Evolutionary conservation across 2,329 filamentous ascomycete genomes (phyloP), one percentile per base, ranked within the genome.

Genomic region (Xenoacremonium recifei): DNA sequence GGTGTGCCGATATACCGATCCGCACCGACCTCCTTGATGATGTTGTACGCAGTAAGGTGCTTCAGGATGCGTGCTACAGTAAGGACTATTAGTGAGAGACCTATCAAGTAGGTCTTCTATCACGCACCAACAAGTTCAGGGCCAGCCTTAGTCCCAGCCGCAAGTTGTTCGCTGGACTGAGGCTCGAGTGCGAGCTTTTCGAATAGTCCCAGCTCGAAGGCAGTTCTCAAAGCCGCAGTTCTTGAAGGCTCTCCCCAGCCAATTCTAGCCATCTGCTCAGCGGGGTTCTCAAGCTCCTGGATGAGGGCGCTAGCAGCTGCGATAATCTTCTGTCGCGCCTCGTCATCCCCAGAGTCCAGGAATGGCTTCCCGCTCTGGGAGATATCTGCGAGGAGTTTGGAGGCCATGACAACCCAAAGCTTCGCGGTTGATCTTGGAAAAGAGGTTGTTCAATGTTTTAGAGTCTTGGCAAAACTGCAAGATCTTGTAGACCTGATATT

Each of bases 161-260:
- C 42, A 36, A 53, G 21, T 25, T 42, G 10, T 12, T 39, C 16
- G 21, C 45, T 42, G 13, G 41, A 32, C 12, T 33, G 31, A 4
- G 45, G 48, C 3, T 50, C 42, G 3, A 46, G n/a, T 1, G 18
- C 33, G 6, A 53, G 37, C 35, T 48, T 49, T 35, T 48, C 35
- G 17, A 54, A 39, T 2, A 53, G 17, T 3, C 48, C 50, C 9
- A 54, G 30, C 9, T 54, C 45, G 23, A 49, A 49, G 1, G 44
- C 44, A 4, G 45, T 51, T 21, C 45, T 42, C 19, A 52, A 29
- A 21, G 50, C 44, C 6, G 51, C 45, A n/a, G 48, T 44, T 13
- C 44, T 33, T 9, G 39, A 45, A 6, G 48, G 50, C n/a, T 53
- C 50, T 2, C 49, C 45, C 40, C 40, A 48, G 11, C 48, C 39